Evolutionary conservation across 2,329 filamentous ascomycete species (phyloP).

Genomic region (Trichoderma koningiopsis): DNA sequence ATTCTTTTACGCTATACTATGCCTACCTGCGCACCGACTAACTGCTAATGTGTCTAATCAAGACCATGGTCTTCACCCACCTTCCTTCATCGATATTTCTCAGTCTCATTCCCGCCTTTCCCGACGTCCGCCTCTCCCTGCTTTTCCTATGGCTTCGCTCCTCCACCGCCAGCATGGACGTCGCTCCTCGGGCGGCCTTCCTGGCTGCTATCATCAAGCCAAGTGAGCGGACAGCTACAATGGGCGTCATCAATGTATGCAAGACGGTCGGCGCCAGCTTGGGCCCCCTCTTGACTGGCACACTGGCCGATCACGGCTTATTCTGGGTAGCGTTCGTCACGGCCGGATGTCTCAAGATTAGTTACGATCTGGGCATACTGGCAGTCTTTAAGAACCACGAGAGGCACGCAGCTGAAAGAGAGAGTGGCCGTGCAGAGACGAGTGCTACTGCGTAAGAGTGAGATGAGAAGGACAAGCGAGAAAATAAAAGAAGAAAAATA

Average conservation of each 20-base stretch:
- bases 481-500: background rate
- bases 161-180: conserved; percentile 68
- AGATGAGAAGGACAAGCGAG: background rate
- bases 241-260: conserved; percentile 70
- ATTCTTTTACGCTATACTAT: conserved; percentile 16
- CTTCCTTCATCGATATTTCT: conserved; percentile 69
- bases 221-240: conserved; percentile 68
- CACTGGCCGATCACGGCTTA: conserved; percentile 55
- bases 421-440: background rate
- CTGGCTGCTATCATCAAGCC: conserved; percentile 65
- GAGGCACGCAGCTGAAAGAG: conserved; percentile 10
- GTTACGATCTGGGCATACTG: conserved; percentile 62
- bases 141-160: conserved; percentile 63
- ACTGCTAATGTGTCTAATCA: conserved; percentile 32
- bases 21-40: background rate
- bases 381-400: conserved; percentile 33
- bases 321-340: conserved; percentile 66
- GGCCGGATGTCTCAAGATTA: conserved; percentile 64
- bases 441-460: background rate
- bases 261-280: conserved; percentile 66
- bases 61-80: conserved; percentile 75
- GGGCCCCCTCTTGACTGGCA: conserved; percentile 66
- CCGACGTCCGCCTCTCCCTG: conserved; percentile 55
- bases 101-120: conserved; percentile 61
- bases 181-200: conserved; percentile 70